These are phyloP conservation scores for Themeda triandra DNA, from an alignment of 176 grass and related monocot genomes.

Conservation along the genomic window DNA sequence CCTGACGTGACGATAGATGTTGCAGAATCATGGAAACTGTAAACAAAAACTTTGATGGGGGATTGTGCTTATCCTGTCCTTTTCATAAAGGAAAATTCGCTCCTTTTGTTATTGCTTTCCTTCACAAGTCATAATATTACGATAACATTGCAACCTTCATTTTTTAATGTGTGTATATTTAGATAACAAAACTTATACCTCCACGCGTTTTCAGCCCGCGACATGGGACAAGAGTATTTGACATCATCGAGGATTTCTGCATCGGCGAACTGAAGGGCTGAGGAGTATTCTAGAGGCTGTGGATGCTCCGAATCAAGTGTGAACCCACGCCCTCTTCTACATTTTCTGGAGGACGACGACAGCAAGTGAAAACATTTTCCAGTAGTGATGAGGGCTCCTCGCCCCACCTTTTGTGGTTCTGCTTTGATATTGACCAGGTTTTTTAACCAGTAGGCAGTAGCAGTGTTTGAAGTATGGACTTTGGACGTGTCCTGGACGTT, in stretches of 20 bases:
- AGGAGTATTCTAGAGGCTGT: slow-evolving; percentile 3
- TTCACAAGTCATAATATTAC: background rate
- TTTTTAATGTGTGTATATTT: slow-evolving; percentile 22
- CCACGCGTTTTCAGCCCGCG: slow-evolving; percentile 64
- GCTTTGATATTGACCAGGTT: slow-evolving; percentile 31
- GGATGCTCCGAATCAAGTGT: slow-evolving; percentile 26
- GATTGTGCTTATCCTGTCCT: background rate
- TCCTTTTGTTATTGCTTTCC: background rate
- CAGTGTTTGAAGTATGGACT: slow-evolving; percentile 21
- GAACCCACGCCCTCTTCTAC: slow-evolving; percentile 11
- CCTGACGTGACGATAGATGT: slow-evolving; percentile 3
- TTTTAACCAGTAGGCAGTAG: background rate
- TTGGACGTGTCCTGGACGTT: slow-evolving; percentile 2
- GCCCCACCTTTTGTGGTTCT: slow-evolving; percentile 25
- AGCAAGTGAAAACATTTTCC: background rate
- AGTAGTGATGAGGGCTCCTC: background rate
- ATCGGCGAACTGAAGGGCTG: slow-evolving; percentile 59
- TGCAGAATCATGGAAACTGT: background rate
- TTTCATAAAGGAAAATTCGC: background rate
- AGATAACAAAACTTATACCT: background rate
- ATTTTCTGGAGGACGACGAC: slow-evolving; percentile 23
- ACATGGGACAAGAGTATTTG: slow-evolving; percentile 79
- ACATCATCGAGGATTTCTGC: slow-evolving; percentile 92
- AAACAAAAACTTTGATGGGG: background rate
- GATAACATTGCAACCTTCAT: background rate